Percentiles rank a stretch among this genome's conserved stretches.
Conservation (phyloP, 2,329 filamentous ascomycete species). For the Curvularia lunata region DNA sequence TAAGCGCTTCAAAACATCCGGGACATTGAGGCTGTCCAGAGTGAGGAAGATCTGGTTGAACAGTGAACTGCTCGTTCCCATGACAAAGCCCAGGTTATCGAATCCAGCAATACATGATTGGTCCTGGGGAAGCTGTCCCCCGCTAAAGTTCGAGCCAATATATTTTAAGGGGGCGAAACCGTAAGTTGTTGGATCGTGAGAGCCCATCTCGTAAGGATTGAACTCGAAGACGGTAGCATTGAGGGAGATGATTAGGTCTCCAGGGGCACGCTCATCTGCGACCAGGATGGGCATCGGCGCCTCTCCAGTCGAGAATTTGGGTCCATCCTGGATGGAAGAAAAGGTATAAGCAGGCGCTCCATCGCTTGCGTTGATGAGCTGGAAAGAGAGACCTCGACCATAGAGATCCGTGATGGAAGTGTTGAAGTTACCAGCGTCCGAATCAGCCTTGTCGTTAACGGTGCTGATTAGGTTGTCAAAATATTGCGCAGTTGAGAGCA, state of each 20-base stretch:
- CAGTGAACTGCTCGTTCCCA: slow-evolving; percentile 83
- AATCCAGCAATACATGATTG: slow-evolving; percentile 76
- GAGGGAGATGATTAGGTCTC: slow-evolving; percentile 65
- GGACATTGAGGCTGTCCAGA: slow-evolving; percentile 62
- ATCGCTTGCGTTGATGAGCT: slow-evolving; percentile 76
- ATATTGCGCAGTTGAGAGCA: slow-evolving; percentile 66
- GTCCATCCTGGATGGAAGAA: slow-evolving; percentile 73
- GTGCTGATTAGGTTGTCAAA: slow-evolving; percentile 65
- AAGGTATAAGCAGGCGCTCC: slow-evolving; percentile 81
- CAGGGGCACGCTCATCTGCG: slow-evolving; percentile 69
- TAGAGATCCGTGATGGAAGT: slow-evolving; percentile 86
- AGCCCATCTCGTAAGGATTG: slow-evolving; percentile 80
- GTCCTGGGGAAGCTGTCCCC: slow-evolving; percentile 62
- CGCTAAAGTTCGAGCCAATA: slow-evolving; percentile 74
- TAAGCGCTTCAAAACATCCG: slow-evolving; percentile 58
- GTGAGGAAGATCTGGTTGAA: slow-evolving; percentile 80
- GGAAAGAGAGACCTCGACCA: slow-evolving; percentile 83
- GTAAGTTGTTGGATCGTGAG: slow-evolving; percentile 73
- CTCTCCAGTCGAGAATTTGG: slow-evolving; percentile 67
- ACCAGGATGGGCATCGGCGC: slow-evolving; percentile 77
- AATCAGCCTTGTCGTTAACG: slow-evolving; percentile 67
- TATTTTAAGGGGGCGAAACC: slow-evolving; percentile 75
- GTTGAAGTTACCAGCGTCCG: slow-evolving; percentile 63
- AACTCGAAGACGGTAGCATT: slow-evolving; percentile 81
- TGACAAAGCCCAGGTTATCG: slow-evolving; percentile 81